phyloP scores from a whole-genome alignment of 352 stramenopile genomes.

The Achlya hypogyna region DNA sequence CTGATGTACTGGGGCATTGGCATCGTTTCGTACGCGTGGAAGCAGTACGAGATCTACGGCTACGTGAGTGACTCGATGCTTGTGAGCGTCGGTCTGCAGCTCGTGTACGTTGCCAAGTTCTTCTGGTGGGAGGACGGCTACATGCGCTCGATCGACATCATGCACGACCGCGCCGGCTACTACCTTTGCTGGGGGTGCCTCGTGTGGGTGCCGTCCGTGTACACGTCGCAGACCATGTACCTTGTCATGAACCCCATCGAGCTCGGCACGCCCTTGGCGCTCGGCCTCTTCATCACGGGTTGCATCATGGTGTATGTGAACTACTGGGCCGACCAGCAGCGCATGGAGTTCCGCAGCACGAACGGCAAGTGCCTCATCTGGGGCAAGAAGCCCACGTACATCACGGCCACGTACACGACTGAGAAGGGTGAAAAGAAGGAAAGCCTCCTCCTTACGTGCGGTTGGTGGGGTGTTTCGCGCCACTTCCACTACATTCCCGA shows the following conservation, averaged over 20 bases:
- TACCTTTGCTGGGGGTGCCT: conserved; percentile 96
- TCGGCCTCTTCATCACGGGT: conserved; percentile 53
- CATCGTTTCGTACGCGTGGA: conserved; percentile 86
- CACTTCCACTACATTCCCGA: conserved; percentile 95
- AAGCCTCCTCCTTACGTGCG: conserved; percentile 85
- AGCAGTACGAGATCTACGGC: conserved; percentile 70
- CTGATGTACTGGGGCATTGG: conserved; percentile 96
- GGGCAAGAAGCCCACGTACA: conserved; percentile 86
- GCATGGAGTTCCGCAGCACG: conserved; percentile 84
- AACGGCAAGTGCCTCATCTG: conserved; percentile 86
- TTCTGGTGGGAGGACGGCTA: conserved; percentile 95
- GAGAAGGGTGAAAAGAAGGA: conserved; percentile 80
- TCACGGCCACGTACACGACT: conserved; percentile 90
- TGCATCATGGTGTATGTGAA: conserved; percentile 89
- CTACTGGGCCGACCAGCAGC: conserved; percentile 92
- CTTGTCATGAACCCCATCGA: conserved; percentile 84
- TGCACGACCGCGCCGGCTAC: conserved; percentile 90
- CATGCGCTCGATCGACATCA: conserved; percentile 97
- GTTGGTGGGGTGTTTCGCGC: conserved; percentile 91
- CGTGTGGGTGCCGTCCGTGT: conserved; percentile 95
- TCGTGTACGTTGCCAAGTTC: conserved; percentile 97
- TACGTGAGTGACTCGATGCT: conserved; percentile 83
- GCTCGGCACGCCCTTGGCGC: conserved; percentile 33
- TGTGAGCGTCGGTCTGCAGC: conserved; percentile 79
- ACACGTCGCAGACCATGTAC: conserved; percentile 92